Evolutionary conservation across 176 grass and related monocot genomes (phyloP).

Genomic region (Oryza meridionalis): DNA sequence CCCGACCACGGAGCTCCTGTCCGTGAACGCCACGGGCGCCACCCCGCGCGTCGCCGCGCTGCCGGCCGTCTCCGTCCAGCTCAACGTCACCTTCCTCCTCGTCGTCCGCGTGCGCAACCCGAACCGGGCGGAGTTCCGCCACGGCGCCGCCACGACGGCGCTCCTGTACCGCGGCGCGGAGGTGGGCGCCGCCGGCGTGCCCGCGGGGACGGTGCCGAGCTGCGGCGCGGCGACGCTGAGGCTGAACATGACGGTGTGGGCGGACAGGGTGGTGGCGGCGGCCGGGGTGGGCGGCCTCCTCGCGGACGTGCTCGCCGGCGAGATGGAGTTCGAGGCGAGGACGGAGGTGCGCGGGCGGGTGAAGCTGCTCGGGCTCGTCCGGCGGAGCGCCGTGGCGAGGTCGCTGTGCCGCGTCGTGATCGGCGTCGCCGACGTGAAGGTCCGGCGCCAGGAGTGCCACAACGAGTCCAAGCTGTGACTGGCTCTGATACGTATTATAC

Average conservation of each 20-base stretch:
- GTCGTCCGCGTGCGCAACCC: conserved; percentile 68
- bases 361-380: conserved; percentile 62
- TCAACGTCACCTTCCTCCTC: conserved; percentile 78
- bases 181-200: conserved; percentile 57
- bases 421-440: conserved; percentile 56
- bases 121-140: conserved; percentile 66
- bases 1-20: conserved; percentile 56
- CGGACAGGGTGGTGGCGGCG: conserved; percentile 48
- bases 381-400: conserved; percentile 43
- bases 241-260: conserved; percentile 57
- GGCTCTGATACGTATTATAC: background rate
- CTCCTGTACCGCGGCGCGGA: conserved; percentile 64
- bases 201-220: conserved; percentile 47
- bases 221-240: conserved; percentile 41
- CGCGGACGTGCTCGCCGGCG: conserved; percentile 56
- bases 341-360: conserved; percentile 59
- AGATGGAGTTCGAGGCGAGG: conserved; percentile 60
- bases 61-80: conserved; percentile 38
- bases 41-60: conserved; percentile 36
- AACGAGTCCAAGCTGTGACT: conserved; percentile 54
- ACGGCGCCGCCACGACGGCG: conserved; percentile 34
- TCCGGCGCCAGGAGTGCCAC: conserved; percentile 69
- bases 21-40: conserved; percentile 46
- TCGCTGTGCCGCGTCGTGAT: conserved; percentile 62
- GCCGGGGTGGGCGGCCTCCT: conserved; percentile 39